phyloP scores from a whole-genome alignment of 2,329 filamentous ascomycete genomes.

The Fonsecaea pedrosoi region DNA sequence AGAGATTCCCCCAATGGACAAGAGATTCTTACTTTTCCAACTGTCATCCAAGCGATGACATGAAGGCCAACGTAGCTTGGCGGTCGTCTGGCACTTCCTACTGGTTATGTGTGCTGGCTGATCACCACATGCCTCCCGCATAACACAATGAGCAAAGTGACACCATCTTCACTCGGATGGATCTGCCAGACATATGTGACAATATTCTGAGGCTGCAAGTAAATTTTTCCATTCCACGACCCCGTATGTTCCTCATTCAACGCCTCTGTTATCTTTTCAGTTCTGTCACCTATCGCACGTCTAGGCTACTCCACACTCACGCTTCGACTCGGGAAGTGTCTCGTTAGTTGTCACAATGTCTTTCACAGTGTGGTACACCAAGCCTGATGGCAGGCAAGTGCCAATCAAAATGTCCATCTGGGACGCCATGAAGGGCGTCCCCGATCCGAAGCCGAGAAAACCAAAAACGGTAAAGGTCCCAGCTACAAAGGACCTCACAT shows the following conservation, averaged over 20 bases:
- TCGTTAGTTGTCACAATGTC: constrained; percentile 29
- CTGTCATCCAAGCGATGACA: neutral
- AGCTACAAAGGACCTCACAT: neutral
- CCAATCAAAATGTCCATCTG: constrained; percentile 39
- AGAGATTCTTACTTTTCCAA: neutral
- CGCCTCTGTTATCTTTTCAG: too few species aligned
- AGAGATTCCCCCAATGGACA: too few species aligned
- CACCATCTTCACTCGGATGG: neutral
- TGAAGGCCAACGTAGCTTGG: neutral
- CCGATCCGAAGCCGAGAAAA: constrained; percentile 32
- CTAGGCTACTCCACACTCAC: neutral
- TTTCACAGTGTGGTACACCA: constrained; percentile 34
- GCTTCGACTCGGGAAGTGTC: neutral
- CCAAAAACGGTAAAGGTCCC: constrained; percentile 17
- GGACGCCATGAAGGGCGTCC: constrained; percentile 38
- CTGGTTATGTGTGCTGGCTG: neutral
- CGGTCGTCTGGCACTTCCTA: neutral
- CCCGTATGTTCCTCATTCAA: neutral
- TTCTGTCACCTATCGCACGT: neutral
- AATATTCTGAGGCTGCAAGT: neutral
- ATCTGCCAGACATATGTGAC: neutral
- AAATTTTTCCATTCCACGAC: neutral
- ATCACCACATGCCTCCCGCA: neutral
- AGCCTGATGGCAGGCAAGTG: constrained; percentile 30
- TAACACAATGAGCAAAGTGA: neutral